Evolutionary conservation across 139 green algal species (phyloP), one percentile per base, ranked within the genome.

Genomic region (Coccomyxa sp.): DNA sequence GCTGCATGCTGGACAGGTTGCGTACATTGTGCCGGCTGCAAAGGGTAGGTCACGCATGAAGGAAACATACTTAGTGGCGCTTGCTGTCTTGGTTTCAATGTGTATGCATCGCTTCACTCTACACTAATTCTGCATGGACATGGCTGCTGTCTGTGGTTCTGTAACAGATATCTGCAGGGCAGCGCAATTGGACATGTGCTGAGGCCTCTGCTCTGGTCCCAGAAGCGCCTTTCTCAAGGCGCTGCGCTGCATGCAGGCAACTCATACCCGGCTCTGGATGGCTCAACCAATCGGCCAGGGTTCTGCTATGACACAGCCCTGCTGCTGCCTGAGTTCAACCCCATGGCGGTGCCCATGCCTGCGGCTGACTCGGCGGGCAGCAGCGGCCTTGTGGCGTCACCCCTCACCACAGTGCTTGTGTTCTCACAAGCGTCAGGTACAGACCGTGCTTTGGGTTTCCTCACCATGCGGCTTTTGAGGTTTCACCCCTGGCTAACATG

Each of bases 291-390:
- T 38, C 39, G 64, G 2, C 64, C 71, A 8, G 38, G 39, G 18
- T 76, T 64, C 71, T 76, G 71, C 71, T 76, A 64, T 36, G 71
- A 76, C 71, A 76, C 35, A 6, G 71, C 38, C 18, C 27, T 39
- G 27, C 71, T 76, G 71, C 71, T 68, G 71, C 71, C 71, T 18
- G 71, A 34, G 71, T 76, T 44, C 71, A 76, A 76, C 38, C 71
- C 71, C 22, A 35, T 76, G 71, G 71, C 71, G 7, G 71, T 58
- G 31, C 31, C 38, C 18, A 31, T 58, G n/a, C 38, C 38, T 55
- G 71, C 33, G 6, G 22, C 16, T 27, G 24, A 18, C 5, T 24
- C 7, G n/a, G 8, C 24, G 1, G 18, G 31, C 71, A 36, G 18
- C 27, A 9, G 33, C 3, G 35, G 33, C 33, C 69, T 74, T 2